These are phyloP conservation scores for Ophiosphaerella korrae DNA, from an alignment of 2,329 filamentous ascomycete genomes.

Conservation along the genomic window DNA sequence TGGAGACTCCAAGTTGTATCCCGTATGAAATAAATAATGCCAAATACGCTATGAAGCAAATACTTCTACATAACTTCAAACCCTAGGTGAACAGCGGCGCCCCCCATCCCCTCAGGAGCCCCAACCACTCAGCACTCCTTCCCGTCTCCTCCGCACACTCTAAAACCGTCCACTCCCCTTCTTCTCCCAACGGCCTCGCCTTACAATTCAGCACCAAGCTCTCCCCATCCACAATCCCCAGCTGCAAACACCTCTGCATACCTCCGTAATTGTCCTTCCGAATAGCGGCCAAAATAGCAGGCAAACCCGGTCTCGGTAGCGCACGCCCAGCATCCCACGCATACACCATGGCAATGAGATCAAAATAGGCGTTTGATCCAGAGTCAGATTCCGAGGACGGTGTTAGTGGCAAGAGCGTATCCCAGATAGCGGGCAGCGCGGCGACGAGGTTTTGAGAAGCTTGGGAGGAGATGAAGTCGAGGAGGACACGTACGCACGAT, in stretches of 20 bases:
- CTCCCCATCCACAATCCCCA: conserved; percentile 16
- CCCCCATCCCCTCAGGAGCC: conserved; percentile 22
- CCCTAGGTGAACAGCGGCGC: conserved; percentile 14
- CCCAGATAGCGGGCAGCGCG: conserved; percentile 21
- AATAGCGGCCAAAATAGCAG: conserved; percentile 22
- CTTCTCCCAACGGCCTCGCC: conserved; percentile 19
- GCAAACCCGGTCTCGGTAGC: conserved; percentile 17
- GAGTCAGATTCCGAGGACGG: conserved; percentile 9
- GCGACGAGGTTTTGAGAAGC: conserved; percentile 18
- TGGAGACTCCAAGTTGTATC: not conserved
- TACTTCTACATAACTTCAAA: not conserved
- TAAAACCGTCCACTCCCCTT: conserved; percentile 20
- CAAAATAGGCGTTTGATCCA: conserved; percentile 11
- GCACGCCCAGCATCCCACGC: conserved; percentile 21
- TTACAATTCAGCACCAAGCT: conserved; percentile 23
- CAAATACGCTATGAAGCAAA: too few species aligned
- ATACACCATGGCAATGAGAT: conserved; percentile 19
- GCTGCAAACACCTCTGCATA: conserved; percentile 19
- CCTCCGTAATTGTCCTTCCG: conserved; percentile 22
- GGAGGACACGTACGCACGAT: conserved; percentile 15
- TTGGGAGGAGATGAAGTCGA: conserved; percentile 21
- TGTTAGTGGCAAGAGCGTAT: conserved; percentile 13
- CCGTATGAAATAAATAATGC: too few species aligned
- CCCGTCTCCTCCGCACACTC: conserved; percentile 25
- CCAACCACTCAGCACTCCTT: conserved; percentile 23